These are phyloP conservation scores for Magnusiomyces paraingens DNA, from an alignment of 1,139 yeast genomes.

Conservation along the genomic window DNA sequence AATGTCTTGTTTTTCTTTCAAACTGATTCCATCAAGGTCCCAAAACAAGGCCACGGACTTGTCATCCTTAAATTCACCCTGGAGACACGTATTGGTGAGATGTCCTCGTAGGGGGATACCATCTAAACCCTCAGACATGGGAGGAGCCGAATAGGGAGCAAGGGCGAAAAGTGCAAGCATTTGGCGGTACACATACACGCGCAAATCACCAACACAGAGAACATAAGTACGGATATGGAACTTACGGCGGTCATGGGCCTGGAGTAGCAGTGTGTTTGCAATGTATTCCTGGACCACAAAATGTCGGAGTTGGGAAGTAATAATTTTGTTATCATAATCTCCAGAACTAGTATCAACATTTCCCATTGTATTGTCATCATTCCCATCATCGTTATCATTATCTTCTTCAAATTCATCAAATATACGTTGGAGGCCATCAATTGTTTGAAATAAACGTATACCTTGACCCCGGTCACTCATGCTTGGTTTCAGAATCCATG, in stretches of 20 bases:
- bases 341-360: constrained; percentile 32
- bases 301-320: constrained; percentile 82
- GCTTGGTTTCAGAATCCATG: constrained; percentile 90
- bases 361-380: constrained; percentile 38
- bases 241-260: constrained; percentile 58
- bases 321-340: constrained; percentile 45
- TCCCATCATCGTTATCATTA: constrained; percentile 49
- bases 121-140: constrained; percentile 22
- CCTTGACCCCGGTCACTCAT: constrained; percentile 99
- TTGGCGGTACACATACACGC: constrained; percentile 70
- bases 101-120: constrained; percentile 54
- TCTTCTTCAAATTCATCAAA: constrained; percentile 82
- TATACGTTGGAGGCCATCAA: constrained; percentile 72
- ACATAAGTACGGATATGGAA: constrained; percentile 87
- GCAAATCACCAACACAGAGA: constrained; percentile 64
- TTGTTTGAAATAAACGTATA: constrained; percentile 68
- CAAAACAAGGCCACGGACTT: constrained; percentile 63
- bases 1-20: constrained; percentile 38
- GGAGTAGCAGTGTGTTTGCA: constrained; percentile 56
- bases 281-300: constrained; percentile 83
- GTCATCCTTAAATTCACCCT: constrained; percentile 43
- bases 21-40: constrained; percentile 44
- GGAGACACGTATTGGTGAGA: constrained; percentile 88
- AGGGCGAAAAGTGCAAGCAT: constrained; percentile 79
- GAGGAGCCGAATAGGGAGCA: constrained; percentile 41